A percentile compares a stretch with the other conserved stretches of the same genome.
These are phyloP conservation scores for Dipodascus geniculatus DNA, from an alignment of 805 yeast genomes.

Conservation along the genomic window DNA sequence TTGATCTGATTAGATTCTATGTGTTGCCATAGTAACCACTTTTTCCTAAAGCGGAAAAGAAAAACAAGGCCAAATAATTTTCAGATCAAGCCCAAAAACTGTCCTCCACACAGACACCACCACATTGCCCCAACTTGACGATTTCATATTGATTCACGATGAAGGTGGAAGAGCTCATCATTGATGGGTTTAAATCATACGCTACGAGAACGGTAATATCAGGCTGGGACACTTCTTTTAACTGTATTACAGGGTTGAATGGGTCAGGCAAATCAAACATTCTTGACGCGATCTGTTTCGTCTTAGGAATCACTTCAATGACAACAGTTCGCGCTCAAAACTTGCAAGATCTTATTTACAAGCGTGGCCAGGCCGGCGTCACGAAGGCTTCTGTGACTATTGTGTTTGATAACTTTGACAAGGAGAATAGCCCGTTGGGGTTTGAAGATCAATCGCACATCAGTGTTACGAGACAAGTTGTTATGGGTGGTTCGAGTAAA, in stretches of 20 bases:
- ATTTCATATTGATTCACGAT: too few species aligned
- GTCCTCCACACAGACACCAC: too few species aligned
- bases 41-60: neutral
- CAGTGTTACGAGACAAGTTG: slow-evolving; percentile 84
- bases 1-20: neutral
- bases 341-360: slow-evolving; percentile 86
- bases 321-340: slow-evolving; percentile 89
- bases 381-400: slow-evolving; percentile 95
- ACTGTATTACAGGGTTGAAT: slow-evolving; percentile 94
- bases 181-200: slow-evolving; percentile 96
- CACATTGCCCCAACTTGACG: too few species aligned
- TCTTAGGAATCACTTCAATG: slow-evolving; percentile 92
- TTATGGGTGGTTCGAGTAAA: slow-evolving; percentile 84
- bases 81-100: neutral
- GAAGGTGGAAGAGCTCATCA: slow-evolving; percentile 92
- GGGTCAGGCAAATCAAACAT: slow-evolving; percentile 98
- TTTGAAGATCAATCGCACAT: slow-evolving; percentile 68
- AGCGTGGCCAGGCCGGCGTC: slow-evolving; percentile 96
- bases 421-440: slow-evolving; percentile 71
- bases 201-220: slow-evolving; percentile 93
- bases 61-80: neutral
- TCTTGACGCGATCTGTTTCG: slow-evolving; percentile 94
- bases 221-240: slow-evolving; percentile 93
- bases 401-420: slow-evolving; percentile 81
- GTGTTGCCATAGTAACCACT: neutral